Base-by-base conservation (phyloP, 1,139 yeast species). In the Geotrichum citri-aurantii region DNA sequence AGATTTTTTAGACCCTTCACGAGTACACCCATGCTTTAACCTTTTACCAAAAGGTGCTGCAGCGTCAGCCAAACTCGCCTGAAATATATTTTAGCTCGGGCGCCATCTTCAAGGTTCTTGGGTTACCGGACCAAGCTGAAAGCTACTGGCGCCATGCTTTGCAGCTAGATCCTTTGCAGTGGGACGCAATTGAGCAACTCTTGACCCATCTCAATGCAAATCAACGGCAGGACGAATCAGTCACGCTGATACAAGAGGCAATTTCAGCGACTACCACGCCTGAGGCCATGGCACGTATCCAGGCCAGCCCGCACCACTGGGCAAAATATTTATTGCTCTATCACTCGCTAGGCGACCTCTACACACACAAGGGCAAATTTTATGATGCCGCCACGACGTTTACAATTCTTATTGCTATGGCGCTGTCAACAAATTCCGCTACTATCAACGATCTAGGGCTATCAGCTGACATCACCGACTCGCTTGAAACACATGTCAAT, bases 121-220 rank as follows among this genome's bases (percentile, higher is more conserved):
- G 59, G 24, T 62, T 59, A 23, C 52, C 52, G 10, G 48, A 59
- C 5, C 60, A 62, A 4, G 67, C 68, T 1, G 69, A 66, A 37
- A 56, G 54, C 11, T 63, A 61, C 58, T 67, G 69, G 69, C 44
- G 57, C 10, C 55, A 60, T 37, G 66, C 68, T 1, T 57, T 68
- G 2, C 54, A 55, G 14, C 56, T 62, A 6, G 58, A 64, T 3
- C 69, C 69, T 11, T 49, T 62, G 14, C 11, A 67, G 57, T 67
- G 66, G 65, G 69, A 68, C 50, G 71, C 71, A 1, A 65, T 68
- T 21, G 69, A 67, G 21, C 71, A 68, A 48, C 50, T 68, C 24
- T 61, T 65, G 17, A 57, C 66, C 8, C 56, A 66, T 3, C 58
- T 64, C 42, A 62, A 64, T 44, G 33, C 59, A 2, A 68, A 65